These are phyloP conservation scores for Melaleuca alternifolia DNA, from an alignment of 345 rosid species.

Conservation along the genomic window DNA sequence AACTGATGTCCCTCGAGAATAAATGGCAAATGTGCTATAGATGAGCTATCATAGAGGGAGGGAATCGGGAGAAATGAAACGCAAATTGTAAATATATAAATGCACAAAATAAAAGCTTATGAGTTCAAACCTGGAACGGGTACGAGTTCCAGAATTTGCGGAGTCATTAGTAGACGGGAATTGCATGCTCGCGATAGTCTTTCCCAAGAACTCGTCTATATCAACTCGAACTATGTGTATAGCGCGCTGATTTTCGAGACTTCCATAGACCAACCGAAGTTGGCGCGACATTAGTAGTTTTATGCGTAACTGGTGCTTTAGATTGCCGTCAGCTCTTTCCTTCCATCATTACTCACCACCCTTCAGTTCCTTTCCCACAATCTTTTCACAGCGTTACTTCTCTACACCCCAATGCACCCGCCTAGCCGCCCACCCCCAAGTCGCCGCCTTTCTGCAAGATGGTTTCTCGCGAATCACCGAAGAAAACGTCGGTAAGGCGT, in stretches of 20 bases:
- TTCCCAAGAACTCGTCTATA: neutral
- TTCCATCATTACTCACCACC: neutral
- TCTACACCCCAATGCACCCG: slow-evolving; percentile 42
- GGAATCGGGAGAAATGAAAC: neutral
- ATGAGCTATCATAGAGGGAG: neutral
- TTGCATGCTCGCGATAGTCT: neutral
- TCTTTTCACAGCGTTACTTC: neutral
- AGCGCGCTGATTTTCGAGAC: neutral
- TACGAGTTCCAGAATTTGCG: neutral
- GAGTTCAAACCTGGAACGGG: too few relatives aligned
- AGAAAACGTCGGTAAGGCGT: slow-evolving; percentile 43
- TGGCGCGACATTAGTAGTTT: neutral
- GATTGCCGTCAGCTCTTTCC: neutral
- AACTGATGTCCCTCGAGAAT: too few relatives aligned
- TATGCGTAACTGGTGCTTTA: neutral
- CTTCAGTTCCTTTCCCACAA: neutral
- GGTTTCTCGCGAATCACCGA: slow-evolving; percentile 72
- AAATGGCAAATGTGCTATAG: neutral
- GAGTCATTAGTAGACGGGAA: neutral
- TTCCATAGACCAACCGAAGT: neutral
- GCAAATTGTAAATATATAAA: too few relatives aligned
- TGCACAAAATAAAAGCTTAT: too few relatives aligned
- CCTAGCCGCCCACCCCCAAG: slow-evolving; percentile 31
- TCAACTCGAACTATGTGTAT: neutral
- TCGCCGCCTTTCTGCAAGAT: slow-evolving; percentile 34